Conservation (phyloP, 2,329 filamentous ascomycete genomes). For the Orbilia oligospora region DNA sequence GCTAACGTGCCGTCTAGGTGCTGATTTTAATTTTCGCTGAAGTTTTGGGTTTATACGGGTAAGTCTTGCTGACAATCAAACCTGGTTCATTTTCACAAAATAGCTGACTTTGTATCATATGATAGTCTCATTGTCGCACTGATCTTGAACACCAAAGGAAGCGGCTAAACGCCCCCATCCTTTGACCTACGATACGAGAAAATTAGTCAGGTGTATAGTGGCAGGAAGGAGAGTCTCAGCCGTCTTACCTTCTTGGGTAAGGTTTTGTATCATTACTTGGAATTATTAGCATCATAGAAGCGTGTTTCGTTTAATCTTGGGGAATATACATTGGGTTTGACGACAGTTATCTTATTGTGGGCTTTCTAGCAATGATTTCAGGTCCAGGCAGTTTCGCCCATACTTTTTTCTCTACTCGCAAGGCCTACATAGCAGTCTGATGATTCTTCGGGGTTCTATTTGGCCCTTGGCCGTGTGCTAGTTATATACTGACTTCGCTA, state of each 20-base stretch:
- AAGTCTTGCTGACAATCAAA: conserved; percentile 66
- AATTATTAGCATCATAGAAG: conserved; percentile 57
- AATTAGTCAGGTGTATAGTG: not conserved
- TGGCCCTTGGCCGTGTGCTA: too few species aligned
- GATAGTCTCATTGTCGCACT: conserved; percentile 59
- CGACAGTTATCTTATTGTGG: not conserved
- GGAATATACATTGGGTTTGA: conserved; percentile 28
- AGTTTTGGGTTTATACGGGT: conserved; percentile 97
- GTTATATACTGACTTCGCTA: too few species aligned
- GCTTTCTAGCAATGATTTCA: too few species aligned
- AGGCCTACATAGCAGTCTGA: too few species aligned
- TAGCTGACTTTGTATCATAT: not conserved
- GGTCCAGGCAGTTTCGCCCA: too few species aligned
- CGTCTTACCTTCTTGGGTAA: not conserved
- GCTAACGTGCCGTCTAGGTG: conserved; percentile 38
- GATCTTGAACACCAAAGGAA: conserved; percentile 64
- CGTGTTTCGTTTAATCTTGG: conserved; percentile 33
- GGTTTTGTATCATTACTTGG: conserved; percentile 55
- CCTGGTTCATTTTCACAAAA: not conserved
- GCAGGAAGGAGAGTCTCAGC: not conserved
- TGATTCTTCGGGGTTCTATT: too few species aligned
- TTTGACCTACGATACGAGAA: not conserved
- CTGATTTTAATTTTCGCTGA: conserved; percentile 84
- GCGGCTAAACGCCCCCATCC: conserved; percentile 49
- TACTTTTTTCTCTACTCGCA: too few species aligned